phyloP scores from a whole-genome alignment of 371 early-diverging fungal species.

The Mortierella sp. region DNA sequence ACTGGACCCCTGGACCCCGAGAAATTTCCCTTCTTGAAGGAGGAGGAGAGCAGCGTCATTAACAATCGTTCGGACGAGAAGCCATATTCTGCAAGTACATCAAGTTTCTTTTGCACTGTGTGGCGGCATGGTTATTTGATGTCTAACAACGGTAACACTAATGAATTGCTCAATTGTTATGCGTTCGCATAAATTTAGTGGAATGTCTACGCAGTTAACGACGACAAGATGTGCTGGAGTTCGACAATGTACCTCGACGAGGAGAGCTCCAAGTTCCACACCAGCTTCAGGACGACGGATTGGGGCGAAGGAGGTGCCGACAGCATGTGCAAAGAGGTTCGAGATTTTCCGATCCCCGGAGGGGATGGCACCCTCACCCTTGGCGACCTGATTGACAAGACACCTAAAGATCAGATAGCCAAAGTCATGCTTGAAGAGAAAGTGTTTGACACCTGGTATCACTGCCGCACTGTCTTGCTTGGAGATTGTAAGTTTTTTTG shows the following conservation, averaged over 20 bases:
- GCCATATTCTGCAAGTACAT: slow-evolving; percentile 15
- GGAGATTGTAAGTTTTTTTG: slow-evolving; percentile 20
- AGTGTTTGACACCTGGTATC: slow-evolving; percentile 33
- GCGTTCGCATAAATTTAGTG: not conserved
- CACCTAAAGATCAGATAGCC: slow-evolving; percentile 19
- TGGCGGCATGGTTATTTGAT: not conserved
- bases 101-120: not conserved
- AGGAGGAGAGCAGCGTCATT: not conserved
- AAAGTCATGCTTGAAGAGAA: slow-evolving; percentile 33
- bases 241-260: slow-evolving; percentile 13
- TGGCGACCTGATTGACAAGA: slow-evolving; percentile 28
- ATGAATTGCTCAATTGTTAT: not conserved
- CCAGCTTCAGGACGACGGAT: slow-evolving; percentile 15
- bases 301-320: slow-evolving; percentile 22
- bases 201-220: slow-evolving; percentile 11
- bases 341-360: slow-evolving; percentile 12
- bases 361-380: slow-evolving; percentile 20
- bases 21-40: slow-evolving; percentile 2
- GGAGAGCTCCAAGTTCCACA: not conserved
- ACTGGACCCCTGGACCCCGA: slow-evolving; percentile 6
- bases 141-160: too few species aligned
- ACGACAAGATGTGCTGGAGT: slow-evolving; percentile 20
- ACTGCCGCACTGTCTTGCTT: slow-evolving; percentile 18
- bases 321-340: slow-evolving; percentile 20
- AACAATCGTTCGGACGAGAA: not conserved